Evolutionary conservation across 805 yeast genomes (phyloP).

Genomic region (Candida broadrunensis): DNA sequence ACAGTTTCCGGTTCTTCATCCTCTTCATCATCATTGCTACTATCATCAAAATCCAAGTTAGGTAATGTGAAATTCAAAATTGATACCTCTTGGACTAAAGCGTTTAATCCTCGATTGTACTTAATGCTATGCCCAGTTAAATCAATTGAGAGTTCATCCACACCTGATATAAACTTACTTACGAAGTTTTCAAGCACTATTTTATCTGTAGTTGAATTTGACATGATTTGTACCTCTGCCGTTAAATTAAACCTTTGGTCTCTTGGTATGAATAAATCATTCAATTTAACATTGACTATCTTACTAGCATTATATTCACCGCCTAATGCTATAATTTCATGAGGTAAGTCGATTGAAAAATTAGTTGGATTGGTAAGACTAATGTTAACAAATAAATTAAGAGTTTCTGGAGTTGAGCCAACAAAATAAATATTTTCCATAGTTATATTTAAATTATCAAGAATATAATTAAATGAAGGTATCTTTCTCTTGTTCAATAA

Average conservation of each 20-base stretch:
- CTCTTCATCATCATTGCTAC: neutral
- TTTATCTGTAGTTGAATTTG: constrained; percentile 4
- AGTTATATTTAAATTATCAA: constrained; percentile 9
- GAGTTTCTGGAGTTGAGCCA: constrained; percentile 18
- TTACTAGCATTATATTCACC: constrained; percentile 28
- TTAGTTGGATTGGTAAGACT: constrained; percentile 32
- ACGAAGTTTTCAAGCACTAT: constrained; percentile 14
- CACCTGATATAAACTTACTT: constrained; percentile 18
- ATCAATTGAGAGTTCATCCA: constrained; percentile 17
- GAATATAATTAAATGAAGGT: constrained; percentile 1
- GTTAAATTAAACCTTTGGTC: constrained; percentile 10
- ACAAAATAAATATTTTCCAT: constrained; percentile 18
- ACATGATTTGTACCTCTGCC: constrained; percentile 1
- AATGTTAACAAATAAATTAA: constrained; percentile 26
- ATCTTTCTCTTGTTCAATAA: neutral
- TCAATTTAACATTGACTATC: constrained; percentile 28
- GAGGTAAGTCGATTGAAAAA: constrained; percentile 18
- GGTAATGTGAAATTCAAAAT: constrained; percentile 19
- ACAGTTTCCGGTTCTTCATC: neutral
- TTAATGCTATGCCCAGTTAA: constrained; percentile 23
- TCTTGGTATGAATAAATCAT: constrained; percentile 17
- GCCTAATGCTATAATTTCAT: constrained; percentile 22
- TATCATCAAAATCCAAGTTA: constrained; percentile 19
- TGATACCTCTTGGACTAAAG: constrained; percentile 16
- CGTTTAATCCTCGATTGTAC: constrained; percentile 7